Evolutionary conservation across 768 basidiomycete species (phyloP).

Genomic region (Sutorius australiensis): DNA sequence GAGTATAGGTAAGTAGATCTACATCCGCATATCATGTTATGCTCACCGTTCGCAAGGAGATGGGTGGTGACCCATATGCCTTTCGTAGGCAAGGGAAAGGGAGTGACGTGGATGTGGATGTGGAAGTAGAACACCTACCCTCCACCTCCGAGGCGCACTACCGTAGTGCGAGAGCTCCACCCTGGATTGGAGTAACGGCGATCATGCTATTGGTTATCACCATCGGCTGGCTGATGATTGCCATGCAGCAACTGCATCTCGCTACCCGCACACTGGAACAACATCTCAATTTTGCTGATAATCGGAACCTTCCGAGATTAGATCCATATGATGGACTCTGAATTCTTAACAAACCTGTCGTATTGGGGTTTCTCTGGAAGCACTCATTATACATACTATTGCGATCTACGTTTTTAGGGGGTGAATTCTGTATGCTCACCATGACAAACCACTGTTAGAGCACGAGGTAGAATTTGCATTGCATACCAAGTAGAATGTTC

Average conservation of each 20-base stretch:
- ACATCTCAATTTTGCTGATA: slow-evolving; percentile 19
- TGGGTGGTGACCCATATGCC: slow-evolving; percentile 13
- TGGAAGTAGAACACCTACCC: slow-evolving; percentile 17
- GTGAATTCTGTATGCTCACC: not conserved
- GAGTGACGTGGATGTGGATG: slow-evolving; percentile 13
- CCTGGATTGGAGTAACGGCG: slow-evolving; percentile 14
- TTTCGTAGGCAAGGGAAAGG: slow-evolving; percentile 4
- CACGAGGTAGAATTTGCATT: not conserved
- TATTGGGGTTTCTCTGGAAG: not conserved
- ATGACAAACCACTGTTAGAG: not conserved
- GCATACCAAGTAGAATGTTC: too few species aligned
- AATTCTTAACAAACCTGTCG: not conserved
- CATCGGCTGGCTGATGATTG: slow-evolving; percentile 17
- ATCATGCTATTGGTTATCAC: slow-evolving; percentile 23
- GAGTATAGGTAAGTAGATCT: slow-evolving; percentile 1
- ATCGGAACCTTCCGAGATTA: slow-evolving; percentile 28
- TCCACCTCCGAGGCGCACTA: slow-evolving; percentile 1
- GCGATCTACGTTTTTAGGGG: not conserved
- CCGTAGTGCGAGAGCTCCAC: not conserved
- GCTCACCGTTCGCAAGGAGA: slow-evolving; percentile 11
- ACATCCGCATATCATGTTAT: not conserved
- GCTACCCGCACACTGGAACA: slow-evolving; percentile 17
- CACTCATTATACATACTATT: not conserved
- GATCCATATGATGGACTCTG: slow-evolving; percentile 31
- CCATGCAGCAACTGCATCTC: slow-evolving; percentile 14